Evolutionary conservation across 805 yeast genomes (phyloP), one percentile per base, ranked within the genome.

Genomic region (Kuraishia piskuri): DNA sequence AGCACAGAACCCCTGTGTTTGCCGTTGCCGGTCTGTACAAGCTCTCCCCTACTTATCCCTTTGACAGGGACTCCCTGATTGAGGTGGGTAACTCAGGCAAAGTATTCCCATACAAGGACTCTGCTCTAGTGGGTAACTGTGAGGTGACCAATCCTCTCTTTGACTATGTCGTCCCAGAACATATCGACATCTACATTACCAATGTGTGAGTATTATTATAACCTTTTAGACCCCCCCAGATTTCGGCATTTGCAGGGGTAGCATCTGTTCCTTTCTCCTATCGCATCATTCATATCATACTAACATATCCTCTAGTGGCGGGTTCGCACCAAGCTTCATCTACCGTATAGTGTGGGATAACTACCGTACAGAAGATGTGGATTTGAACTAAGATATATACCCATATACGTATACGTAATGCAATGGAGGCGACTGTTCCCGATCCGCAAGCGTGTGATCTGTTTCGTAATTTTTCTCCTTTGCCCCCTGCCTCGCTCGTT

Each of bases 41-140:
- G 70, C 76, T 94, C 51, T 86, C 96, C 9, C 98, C 98, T 31
- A 75, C 88, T 52, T 94, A 94, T 65, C 99, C 97, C 23, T 89
- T 86, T 67, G 90, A 88, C 64, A 79, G 86, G 54, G 92, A 88
- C 60, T 83, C 84, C 58, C 74, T 90, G 55, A 84, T 90, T 49
- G 96, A 91, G 70, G 91, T 90, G 52, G 97, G 97, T 24, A 92
- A 92, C 62, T 84, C 96, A 4, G 94, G 95, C n/a, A 86, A 85
- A 60, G 95, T 90, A 17, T 75, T 89, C 53, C 82, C 84, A 57
- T 91, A 88, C 63, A 83, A 84, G 40, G 88, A 88, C 62, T 78
- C 81, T 58, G 75, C 76, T 46, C 69, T 88, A 49, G 80, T 88
- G 59, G 89, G 88, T 55, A 80, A 82, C 57, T 86, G 88, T 50